Percentiles rank a stretch among this genome's conserved stretches.
Evolutionary conservation across 2,329 filamentous ascomycete genomes (phyloP).

Genomic region (Clonostachys solani): DNA sequence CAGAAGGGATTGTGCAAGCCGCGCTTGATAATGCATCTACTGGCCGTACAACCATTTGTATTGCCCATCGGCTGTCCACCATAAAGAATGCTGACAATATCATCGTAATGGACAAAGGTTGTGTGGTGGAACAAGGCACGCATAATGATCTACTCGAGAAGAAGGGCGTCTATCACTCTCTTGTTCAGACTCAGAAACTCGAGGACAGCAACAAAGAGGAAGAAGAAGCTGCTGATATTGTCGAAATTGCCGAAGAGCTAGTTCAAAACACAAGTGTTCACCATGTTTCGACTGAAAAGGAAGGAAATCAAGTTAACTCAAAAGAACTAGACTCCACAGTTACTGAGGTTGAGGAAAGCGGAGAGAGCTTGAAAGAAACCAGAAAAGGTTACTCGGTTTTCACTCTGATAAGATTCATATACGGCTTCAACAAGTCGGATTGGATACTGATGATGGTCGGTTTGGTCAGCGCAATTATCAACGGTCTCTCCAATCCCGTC

Average conservation of each 20-base stretch:
- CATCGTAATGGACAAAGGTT: constrained; percentile 53
- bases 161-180: constrained; percentile 71
- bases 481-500: constrained; percentile 73
- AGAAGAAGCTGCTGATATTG: too few relatives aligned
- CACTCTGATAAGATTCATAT: constrained; percentile 75
- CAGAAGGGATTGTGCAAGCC: constrained; percentile 72
- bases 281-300: too few relatives aligned
- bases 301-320: too few relatives aligned
- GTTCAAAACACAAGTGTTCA: too few relatives aligned
- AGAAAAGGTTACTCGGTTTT: constrained; percentile 60
- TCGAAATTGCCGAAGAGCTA: too few relatives aligned
- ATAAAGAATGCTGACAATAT: constrained; percentile 59
- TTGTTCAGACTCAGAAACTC: constrained; percentile 87
- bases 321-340: constrained; percentile 15
- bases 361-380: too few relatives aligned
- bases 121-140: constrained; percentile 55
- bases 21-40: constrained; percentile 52
- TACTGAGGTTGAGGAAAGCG: too few relatives aligned
- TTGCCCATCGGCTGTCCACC: constrained; percentile 55
- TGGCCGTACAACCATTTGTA: constrained; percentile 58
- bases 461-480: constrained; percentile 69
- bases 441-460: constrained; percentile 69
- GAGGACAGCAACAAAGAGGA: not conserved
- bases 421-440: constrained; percentile 73
- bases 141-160: constrained; percentile 60